Percentiles rank a stretch among this genome's conserved stretches.
Conservation (phyloP, 495 filamentous ascomycete genomes). For the Aspergillus affinis region DNA sequence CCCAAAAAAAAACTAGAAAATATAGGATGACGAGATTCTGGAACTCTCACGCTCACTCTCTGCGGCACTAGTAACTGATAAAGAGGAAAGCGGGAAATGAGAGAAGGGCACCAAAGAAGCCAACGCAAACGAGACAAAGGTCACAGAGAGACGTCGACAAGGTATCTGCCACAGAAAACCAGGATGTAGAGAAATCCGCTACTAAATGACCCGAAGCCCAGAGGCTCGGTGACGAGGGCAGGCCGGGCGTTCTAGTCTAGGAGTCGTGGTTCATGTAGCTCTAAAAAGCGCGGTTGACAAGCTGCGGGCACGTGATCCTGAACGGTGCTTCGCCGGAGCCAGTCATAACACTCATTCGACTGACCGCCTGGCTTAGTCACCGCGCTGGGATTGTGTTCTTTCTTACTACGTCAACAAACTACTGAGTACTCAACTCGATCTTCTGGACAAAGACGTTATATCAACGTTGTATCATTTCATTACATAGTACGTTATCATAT, state of each 20-base stretch:
- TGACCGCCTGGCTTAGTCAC: background rate
- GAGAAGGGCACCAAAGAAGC: background rate
- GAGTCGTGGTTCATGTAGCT: constrained; percentile 25
- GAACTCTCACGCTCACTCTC: background rate
- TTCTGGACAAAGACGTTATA: background rate
- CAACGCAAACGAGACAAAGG: background rate
- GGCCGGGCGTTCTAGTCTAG: constrained; percentile 8
- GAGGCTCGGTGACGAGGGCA: constrained; percentile 3
- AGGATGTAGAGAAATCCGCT: background rate
- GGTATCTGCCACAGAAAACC: background rate
- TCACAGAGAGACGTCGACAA: background rate
- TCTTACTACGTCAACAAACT: background rate
- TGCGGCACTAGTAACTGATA: background rate
- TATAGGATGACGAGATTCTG: background rate
- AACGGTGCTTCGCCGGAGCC: constrained; percentile 3
- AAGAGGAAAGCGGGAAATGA: background rate
- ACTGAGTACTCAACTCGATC: background rate
- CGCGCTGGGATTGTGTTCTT: background rate
- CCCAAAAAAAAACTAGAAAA: background rate
- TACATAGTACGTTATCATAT: constrained; percentile 33
- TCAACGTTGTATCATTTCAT: constrained; percentile 31
- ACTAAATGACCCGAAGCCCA: constrained; percentile 2
- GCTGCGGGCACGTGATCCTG: constrained; percentile 24
- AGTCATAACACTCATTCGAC: background rate
- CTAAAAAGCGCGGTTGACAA: constrained; percentile 23